phyloP scores from a whole-genome alignment of 441 rosid species.

The Brassica balearica region DNA sequence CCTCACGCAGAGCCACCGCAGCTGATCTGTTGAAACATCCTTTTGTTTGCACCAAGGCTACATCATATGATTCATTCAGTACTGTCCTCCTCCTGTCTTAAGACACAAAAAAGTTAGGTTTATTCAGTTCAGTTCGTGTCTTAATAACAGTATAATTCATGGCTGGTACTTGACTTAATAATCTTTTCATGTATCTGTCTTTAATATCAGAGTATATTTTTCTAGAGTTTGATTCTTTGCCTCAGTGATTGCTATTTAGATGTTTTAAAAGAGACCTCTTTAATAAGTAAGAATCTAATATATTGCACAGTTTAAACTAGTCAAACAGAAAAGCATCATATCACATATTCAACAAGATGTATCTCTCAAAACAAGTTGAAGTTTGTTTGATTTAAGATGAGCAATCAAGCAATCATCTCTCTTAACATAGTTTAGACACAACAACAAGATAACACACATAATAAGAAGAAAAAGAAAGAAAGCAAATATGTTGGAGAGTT shows the following conservation, averaged over 20 bases:
- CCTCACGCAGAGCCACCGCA: not conserved
- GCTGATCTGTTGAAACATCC: not conserved
- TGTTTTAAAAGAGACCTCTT: not conserved
- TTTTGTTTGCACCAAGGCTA: not conserved
- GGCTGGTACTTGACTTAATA: not conserved
- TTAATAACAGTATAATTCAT: not conserved
- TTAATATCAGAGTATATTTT: not conserved
- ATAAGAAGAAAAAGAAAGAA: not conserved
- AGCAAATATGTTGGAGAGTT: not conserved
- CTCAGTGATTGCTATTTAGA: not conserved
- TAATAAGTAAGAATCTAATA: not conserved
- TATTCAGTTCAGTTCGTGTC: not conserved
- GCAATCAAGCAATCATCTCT: not conserved
- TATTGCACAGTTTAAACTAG: not conserved
- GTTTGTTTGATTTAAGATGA: not conserved
- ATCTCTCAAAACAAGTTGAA: not conserved
- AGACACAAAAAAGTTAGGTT: not conserved
- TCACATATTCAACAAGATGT: conserved; percentile 10
- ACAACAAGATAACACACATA: not conserved
- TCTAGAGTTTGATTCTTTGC: no score
- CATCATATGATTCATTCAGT: not conserved
- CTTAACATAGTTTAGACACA: not conserved
- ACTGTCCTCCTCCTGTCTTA: not conserved
- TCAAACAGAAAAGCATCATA: conserved; percentile 3
- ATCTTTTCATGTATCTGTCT: not conserved